Percentiles rank a stretch among this genome's conserved stretches.
Conservation (phyloP, 2,329 filamentous ascomycete genomes). For the Trichophyton simii region DNA sequence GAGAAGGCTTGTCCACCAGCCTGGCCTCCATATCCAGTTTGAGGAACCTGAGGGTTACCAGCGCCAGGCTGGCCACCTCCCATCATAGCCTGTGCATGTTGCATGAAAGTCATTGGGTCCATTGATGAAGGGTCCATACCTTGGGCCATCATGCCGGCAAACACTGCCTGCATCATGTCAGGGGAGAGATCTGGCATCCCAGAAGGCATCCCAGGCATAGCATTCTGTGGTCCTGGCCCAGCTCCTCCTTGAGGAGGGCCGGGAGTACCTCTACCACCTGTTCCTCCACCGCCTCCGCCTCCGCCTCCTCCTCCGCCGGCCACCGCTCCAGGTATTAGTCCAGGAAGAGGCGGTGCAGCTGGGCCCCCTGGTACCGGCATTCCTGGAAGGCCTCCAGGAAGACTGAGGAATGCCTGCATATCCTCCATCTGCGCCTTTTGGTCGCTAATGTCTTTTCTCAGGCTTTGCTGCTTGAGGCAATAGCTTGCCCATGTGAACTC, state of each 20-base stretch:
- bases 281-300: neutral
- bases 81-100: conserved; percentile 41
- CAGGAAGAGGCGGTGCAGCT: conserved; percentile 18
- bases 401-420: conserved; percentile 48
- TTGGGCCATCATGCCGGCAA: conserved; percentile 42
- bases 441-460: conserved; percentile 63
- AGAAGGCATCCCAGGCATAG: conserved; percentile 35
- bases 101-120: conserved; percentile 44
- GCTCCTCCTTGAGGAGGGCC: conserved; percentile 10
- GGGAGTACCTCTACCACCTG: conserved; percentile 5
- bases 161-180: conserved; percentile 49
- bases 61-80: conserved; percentile 30
- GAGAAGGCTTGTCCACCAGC: conserved; percentile 23
- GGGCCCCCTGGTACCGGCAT: conserved; percentile 32
- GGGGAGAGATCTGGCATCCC: conserved; percentile 41
- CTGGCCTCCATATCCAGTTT: conserved; percentile 25
- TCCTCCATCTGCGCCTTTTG: conserved; percentile 60
- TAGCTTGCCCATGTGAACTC: conserved; percentile 97
- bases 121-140: conserved; percentile 43
- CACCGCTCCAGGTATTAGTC: conserved; percentile 16
- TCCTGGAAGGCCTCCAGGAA: conserved; percentile 35
- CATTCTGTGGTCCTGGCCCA: conserved; percentile 11
- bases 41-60: conserved; percentile 24
- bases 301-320: conserved; percentile 6
- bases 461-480: conserved; percentile 69